Conservation (phyloP, 345 rosid genomes). For the Firmiana major region DNA sequence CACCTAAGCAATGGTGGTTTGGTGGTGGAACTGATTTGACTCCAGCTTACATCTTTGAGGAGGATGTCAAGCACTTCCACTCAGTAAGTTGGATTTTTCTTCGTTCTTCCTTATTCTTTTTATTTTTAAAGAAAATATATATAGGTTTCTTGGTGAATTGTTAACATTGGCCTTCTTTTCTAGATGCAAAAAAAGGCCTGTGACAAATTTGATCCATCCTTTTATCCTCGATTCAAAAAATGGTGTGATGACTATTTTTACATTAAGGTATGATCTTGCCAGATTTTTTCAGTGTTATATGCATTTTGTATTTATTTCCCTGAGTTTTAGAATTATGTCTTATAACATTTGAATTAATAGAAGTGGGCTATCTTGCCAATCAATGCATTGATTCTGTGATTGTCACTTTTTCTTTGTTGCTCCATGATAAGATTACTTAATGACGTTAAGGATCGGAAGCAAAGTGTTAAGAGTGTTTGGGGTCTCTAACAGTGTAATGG, state of each 20-base stretch:
- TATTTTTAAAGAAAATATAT: background rate
- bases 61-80: constrained; percentile 95
- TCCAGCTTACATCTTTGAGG: constrained; percentile 93
- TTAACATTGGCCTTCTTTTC: constrained; percentile 14
- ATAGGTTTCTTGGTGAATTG: background rate
- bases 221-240: constrained; percentile 88
- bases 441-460: background rate
- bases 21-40: constrained; percentile 99
- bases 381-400: background rate
- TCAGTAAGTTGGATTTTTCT: constrained; percentile 39
- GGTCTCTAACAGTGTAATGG: background rate
- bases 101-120: background rate
- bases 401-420: background rate
- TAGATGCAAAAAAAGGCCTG: constrained; percentile 78
- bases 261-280: constrained; percentile 53
- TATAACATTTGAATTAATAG: background rate
- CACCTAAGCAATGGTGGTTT: constrained; percentile 99
- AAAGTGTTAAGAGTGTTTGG: background rate
- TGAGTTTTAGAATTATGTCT: background rate
- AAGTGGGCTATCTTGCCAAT: too few species aligned
- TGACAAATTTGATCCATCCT: constrained; percentile 85
- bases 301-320: background rate
- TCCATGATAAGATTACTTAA: background rate
- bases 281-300: background rate
- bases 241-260: constrained; percentile 98